Evolutionary conservation across 768 basidiomycete species (phyloP).

Genomic region (Mycena maculata): DNA sequence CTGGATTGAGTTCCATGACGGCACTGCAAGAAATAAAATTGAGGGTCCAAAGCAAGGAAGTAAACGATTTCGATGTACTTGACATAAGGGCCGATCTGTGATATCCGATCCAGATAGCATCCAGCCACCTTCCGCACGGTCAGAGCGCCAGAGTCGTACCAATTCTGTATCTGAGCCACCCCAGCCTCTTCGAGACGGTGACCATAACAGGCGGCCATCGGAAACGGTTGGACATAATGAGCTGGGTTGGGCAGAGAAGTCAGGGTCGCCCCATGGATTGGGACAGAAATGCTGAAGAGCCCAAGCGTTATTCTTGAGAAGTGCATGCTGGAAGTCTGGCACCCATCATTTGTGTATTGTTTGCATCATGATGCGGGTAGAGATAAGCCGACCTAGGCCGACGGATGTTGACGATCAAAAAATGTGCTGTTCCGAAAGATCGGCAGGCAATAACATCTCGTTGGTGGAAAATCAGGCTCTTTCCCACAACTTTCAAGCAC

Average conservation of each 20-base stretch:
- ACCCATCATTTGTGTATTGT: no score
- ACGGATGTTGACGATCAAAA: no score
- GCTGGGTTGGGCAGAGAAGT: slow-evolving; percentile 11
- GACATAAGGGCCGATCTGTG: slow-evolving; percentile 29
- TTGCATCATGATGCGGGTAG: no score
- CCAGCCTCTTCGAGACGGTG: slow-evolving; percentile 31
- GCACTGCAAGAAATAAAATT: slow-evolving; percentile 15
- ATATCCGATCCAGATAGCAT: slow-evolving; percentile 30
- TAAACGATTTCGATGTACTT: slow-evolving; percentile 5
- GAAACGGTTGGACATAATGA: slow-evolving; percentile 31
- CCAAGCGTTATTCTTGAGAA: not conserved
- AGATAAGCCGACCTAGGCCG: no score
- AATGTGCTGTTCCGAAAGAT: no score
- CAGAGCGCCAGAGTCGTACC: slow-evolving; percentile 23
- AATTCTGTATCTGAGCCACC: slow-evolving; percentile 29
- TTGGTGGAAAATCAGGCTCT: no score
- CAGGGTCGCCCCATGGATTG: not conserved
- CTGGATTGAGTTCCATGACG: slow-evolving; percentile 35
- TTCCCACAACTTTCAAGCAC: no score
- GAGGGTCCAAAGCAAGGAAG: not conserved
- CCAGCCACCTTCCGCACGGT: slow-evolving; percentile 28
- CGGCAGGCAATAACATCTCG: no score
- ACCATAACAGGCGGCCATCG: slow-evolving; percentile 31
- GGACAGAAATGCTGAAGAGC: not conserved
- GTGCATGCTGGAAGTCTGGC: not conserved